Conservation (phyloP, 176 grass and related monocot genomes). For the Microstegium vimineum region DNA sequence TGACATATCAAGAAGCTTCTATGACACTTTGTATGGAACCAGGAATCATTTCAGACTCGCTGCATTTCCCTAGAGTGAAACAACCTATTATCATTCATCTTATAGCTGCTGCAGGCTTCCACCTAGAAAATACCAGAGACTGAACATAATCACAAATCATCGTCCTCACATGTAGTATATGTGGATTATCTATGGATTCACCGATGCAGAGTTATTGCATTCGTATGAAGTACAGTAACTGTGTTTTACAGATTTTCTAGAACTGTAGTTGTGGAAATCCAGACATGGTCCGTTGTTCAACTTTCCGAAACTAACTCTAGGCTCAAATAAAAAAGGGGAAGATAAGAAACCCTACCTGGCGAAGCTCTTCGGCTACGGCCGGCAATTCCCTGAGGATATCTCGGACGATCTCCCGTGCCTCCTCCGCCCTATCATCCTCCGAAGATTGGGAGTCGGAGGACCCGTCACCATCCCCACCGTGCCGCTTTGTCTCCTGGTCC, state of each 20-base stretch:
- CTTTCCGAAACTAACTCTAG: background rate
- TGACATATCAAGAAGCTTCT: background rate
- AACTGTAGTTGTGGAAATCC: background rate
- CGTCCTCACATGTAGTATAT: background rate
- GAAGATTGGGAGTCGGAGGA: conserved; percentile 33
- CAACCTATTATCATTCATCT: background rate
- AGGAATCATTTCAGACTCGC: background rate
- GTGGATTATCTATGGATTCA: background rate
- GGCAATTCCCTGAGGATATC: conserved; percentile 61
- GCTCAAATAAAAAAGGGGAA: background rate
- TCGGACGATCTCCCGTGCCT: conserved; percentile 55
- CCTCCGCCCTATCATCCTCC: conserved; percentile 25
- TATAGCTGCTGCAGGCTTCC: background rate
- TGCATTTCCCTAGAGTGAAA: background rate
- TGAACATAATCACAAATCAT: background rate
- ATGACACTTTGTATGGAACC: background rate
- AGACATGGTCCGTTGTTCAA: background rate
- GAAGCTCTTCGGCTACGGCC: conserved; percentile 46
- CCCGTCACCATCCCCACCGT: background rate
- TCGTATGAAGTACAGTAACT: background rate
- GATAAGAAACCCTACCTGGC: conserved; percentile 41
- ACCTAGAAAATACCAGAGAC: background rate
- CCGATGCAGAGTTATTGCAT: background rate
- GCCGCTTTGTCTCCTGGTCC: conserved; percentile 11
- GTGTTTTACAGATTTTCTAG: background rate